Base-by-base conservation (phyloP, 768 basidiomycete genomes). In the Rhizopogon sp. region DNA sequence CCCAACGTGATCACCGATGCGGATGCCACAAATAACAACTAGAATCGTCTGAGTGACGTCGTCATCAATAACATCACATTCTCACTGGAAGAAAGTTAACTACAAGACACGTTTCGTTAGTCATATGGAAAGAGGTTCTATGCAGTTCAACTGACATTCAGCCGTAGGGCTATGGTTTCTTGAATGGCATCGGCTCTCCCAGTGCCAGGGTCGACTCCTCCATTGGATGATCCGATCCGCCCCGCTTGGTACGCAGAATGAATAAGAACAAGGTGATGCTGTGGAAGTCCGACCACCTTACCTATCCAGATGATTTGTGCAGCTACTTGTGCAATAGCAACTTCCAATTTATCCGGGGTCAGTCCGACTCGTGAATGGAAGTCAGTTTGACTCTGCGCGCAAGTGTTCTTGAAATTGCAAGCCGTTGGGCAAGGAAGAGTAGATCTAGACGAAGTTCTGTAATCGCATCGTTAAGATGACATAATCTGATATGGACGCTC, bases 81-180 rank as follows among this genome's bases (percentile, higher is more conserved):
- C 50, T 55, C 50, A 55, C 54, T 6, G 54, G 54, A 20, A 52
- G 16, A n/a, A 22, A 5, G 17, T 50, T 55, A 13, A 55, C 39
- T 55, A 20, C 13, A 7, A 14, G 2, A 33, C 1, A 31, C 3
- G 10, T 31, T 20, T 47, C 46, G 20, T n/a, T 6, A 46, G 20
- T 39, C 7, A 28, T 10, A 31, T 43, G 28, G 3, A 51, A n/a
- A n/a, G 4, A 17, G 3, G 10, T 51, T 4, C 17, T 3, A n/a
- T 17, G 17, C 5, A 51, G 20, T 3, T 31, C 13, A 51, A 39
- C 50, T 28, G 11, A 39, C 31, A 33, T 33, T 45, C 17, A 40
- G 50, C 22, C 25, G 37, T 16, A 22, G 17, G 10, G 2, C 5
- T 5, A 25, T 9, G 3, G 20, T 53, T 4, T 53, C 14, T 29